A percentile compares a stretch with the other conserved stretches of the same genome.
These are phyloP conservation scores for Rhizopogon rudus DNA, from an alignment of 768 basidiomycete genomes.

Conservation along the genomic window DNA sequence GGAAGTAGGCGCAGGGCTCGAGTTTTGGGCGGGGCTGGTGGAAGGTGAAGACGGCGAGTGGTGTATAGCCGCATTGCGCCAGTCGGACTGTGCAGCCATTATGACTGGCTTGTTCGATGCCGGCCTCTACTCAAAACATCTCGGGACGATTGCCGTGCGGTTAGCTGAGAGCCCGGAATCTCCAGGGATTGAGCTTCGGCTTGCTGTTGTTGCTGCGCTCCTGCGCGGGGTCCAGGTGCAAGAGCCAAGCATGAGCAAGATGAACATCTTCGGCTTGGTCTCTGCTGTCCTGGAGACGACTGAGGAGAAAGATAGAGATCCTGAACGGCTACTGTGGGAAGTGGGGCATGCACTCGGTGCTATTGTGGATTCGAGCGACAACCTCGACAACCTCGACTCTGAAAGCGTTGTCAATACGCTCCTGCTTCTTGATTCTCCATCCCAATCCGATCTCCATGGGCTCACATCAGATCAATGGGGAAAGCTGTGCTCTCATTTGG, in stretches of 20 bases:
- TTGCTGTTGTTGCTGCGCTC: constrained; percentile 28
- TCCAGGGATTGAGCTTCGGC: constrained; percentile 17
- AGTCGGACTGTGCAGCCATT: not conserved
- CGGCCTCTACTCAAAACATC: not conserved
- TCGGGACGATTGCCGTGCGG: not conserved
- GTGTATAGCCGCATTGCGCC: not conserved
- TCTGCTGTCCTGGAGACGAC: constrained; percentile 21
- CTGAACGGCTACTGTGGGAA: constrained; percentile 28
- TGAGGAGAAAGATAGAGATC: constrained; percentile 16
- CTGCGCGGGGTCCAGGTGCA: constrained; percentile 25
- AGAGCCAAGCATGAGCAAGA: constrained; percentile 13
- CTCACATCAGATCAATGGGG: constrained; percentile 43
- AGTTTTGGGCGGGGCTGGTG: constrained; percentile 41
- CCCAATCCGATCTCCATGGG: constrained; percentile 43
- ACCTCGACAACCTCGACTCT: constrained; percentile 24
- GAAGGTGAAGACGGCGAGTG: constrained; percentile 2
- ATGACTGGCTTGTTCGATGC: not conserved
- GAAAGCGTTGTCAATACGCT: constrained; percentile 42
- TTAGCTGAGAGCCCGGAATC: not conserved
- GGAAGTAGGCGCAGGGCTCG: constrained; percentile 42
- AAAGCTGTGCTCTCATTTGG: constrained; percentile 30
- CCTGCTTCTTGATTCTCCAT: constrained; percentile 51
- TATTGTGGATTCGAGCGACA: constrained; percentile 21
- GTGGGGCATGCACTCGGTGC: constrained; percentile 32
- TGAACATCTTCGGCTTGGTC: constrained; percentile 21